phyloP scores from a whole-genome alignment of 306 rosid genomes.

The Ceratonia siliqua region DNA sequence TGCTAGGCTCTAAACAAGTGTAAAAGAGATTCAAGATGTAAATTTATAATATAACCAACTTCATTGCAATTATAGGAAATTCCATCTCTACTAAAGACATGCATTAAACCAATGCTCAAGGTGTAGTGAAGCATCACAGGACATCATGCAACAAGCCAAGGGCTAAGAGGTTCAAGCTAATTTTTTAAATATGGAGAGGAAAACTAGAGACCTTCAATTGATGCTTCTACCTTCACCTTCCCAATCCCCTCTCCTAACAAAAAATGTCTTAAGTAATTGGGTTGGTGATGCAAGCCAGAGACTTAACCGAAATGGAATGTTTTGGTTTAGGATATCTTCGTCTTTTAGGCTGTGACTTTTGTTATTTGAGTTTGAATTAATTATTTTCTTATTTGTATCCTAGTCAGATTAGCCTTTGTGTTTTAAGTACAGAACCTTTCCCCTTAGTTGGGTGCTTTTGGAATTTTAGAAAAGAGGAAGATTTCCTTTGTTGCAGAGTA shows the following conservation, averaged over 20 bases:
- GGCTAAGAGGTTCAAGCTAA: conserved; percentile 3
- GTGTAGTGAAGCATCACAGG: conserved; percentile 1
- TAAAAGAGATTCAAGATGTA: neutral
- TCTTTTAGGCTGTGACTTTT: too few species aligned
- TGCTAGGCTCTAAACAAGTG: neutral
- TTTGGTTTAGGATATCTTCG: too few species aligned
- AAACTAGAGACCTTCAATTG: neutral
- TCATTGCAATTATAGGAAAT: neutral
- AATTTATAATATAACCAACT: neutral
- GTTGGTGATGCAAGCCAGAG: too few species aligned
- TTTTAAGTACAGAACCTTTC: too few species aligned
- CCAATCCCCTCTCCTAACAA: neutral
- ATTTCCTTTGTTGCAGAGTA: too few species aligned
- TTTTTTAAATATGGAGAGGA: neutral
- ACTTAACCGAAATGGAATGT: too few species aligned
- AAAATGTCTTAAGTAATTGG: too few species aligned
- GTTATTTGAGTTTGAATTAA: too few species aligned
- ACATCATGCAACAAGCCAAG: conserved; percentile 21
- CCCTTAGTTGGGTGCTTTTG: too few species aligned
- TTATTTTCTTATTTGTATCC: too few species aligned
- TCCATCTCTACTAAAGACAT: neutral
- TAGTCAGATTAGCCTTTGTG: too few species aligned
- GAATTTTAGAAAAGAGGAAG: too few species aligned
- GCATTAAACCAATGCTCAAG: neutral
- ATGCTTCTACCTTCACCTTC: neutral